Percentiles rank a stretch among this genome's conserved stretches.
These are phyloP conservation scores for Arachis stenosperma DNA, from an alignment of 306 rosid species.

Conservation along the genomic window DNA sequence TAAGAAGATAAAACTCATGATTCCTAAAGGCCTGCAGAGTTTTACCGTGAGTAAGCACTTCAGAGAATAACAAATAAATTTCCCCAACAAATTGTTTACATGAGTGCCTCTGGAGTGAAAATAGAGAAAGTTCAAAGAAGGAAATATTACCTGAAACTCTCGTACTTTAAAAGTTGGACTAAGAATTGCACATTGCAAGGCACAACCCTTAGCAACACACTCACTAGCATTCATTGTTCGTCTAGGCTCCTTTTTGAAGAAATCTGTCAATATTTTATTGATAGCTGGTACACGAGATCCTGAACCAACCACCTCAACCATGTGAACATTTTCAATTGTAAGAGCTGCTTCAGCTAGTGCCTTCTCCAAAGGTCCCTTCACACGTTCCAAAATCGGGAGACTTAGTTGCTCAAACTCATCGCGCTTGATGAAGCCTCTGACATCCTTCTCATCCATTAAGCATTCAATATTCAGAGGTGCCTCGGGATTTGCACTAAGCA, in stretches of 20 bases:
- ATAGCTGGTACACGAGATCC: conserved; percentile 93
- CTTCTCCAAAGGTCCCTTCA: conserved; percentile 81
- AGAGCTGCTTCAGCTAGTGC: conserved; percentile 92
- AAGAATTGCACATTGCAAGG: conserved; percentile 91
- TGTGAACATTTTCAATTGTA: conserved; percentile 63
- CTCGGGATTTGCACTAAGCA: conserved; percentile 94
- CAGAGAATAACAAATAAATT: too few species aligned
- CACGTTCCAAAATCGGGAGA: conserved; percentile 86
- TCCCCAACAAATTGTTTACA: too few species aligned
- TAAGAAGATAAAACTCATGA: too few species aligned
- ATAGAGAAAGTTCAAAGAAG: not conserved
- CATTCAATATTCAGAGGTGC: conserved; percentile 93
- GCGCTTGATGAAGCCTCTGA: conserved; percentile 80
- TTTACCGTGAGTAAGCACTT: too few species aligned
- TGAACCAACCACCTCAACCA: conserved; percentile 95
- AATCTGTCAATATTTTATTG: conserved; percentile 78
- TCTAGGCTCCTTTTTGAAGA: conserved; percentile 91
- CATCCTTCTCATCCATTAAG: conserved; percentile 97
- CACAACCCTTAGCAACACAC: conserved; percentile 93
- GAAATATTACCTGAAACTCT: conserved; percentile 77
- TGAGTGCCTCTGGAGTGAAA: not conserved
- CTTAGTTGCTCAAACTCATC: conserved; percentile 88
- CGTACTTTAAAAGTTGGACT: conserved; percentile 96
- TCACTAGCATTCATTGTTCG: conserved; percentile 98
- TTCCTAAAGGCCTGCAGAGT: too few species aligned